These are phyloP conservation scores for Cicer pinnatifidum DNA, from an alignment of 306 rosid species.

Conservation along the genomic window DNA sequence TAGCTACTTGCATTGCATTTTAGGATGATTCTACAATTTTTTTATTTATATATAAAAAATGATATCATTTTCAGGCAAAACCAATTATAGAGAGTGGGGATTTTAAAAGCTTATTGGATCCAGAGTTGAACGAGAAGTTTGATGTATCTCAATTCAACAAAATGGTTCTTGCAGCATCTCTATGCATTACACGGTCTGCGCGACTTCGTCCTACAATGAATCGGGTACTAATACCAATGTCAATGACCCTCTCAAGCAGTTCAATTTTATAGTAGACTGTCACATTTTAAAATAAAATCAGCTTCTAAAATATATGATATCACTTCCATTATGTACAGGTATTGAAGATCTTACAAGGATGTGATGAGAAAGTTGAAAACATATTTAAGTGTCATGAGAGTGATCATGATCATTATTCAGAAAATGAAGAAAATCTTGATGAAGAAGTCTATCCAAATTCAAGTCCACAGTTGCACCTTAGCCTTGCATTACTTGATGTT, in stretches of 20 bases:
- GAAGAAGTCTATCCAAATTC: slow-evolving; percentile 91
- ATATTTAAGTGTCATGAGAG: slow-evolving; percentile 20
- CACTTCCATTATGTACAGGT: slow-evolving; percentile 51
- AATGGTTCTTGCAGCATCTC: slow-evolving; percentile 72
- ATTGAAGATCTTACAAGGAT: slow-evolving; percentile 69
- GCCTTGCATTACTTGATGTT: slow-evolving; percentile 76
- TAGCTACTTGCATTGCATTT: slow-evolving; percentile 2
- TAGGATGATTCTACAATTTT: slow-evolving; percentile 16
- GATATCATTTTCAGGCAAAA: slow-evolving; percentile 69
- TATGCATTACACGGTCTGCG: slow-evolving; percentile 71
- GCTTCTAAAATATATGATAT: neutral
- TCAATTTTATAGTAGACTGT: neutral
- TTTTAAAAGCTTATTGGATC: slow-evolving; percentile 61
- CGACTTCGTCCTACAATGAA: slow-evolving; percentile 76
- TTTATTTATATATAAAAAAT: neutral
- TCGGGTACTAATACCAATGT: slow-evolving; percentile 53
- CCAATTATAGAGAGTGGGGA: slow-evolving; percentile 71
- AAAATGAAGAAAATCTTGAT: slow-evolving; percentile 64
- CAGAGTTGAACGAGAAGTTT: slow-evolving; percentile 63
- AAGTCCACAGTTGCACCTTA: slow-evolving; percentile 69
- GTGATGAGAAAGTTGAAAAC: slow-evolving; percentile 47
- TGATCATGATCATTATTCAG: slow-evolving; percentile 43
- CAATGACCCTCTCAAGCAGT: neutral
- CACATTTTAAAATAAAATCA: neutral
- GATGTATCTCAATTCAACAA: slow-evolving; percentile 64